Evolutionary conservation across 805 yeast genomes (phyloP).

Genomic region (Ogataea methanolica): DNA sequence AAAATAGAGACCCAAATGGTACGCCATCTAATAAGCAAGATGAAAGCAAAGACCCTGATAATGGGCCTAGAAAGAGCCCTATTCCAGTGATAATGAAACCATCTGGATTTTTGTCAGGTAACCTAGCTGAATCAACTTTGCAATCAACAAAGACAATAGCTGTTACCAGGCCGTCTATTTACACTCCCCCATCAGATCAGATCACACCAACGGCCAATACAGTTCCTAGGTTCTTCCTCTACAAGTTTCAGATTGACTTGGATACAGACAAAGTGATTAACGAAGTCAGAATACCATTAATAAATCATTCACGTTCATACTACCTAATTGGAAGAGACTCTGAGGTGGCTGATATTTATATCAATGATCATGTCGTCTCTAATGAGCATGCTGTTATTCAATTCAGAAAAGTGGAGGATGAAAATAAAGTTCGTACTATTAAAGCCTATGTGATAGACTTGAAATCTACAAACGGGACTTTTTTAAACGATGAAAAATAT

Average conservation of each 20-base stretch:
- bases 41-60: not conserved
- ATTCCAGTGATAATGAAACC: constrained; percentile 19
- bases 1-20: too few species aligned
- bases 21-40: too few species aligned
- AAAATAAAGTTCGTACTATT: not conserved
- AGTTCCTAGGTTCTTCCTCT: constrained; percentile 12
- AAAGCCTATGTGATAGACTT: constrained; percentile 24
- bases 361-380: constrained; percentile 20
- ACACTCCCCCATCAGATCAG: constrained; percentile 19
- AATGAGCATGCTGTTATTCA: constrained; percentile 28
- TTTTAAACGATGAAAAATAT: constrained; percentile 20
- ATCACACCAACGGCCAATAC: constrained; percentile 9
- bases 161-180: constrained; percentile 2
- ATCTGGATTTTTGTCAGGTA: constrained; percentile 11
- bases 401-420: constrained; percentile 12
- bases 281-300: constrained; percentile 15
- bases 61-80: constrained; percentile 3
- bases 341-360: constrained; percentile 14
- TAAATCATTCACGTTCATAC: constrained; percentile 19
- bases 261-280: constrained; percentile 3
- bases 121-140: not conserved
- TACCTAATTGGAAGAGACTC: constrained; percentile 23
- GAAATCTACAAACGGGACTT: constrained; percentile 28
- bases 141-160: not conserved
- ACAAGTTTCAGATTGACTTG: constrained; percentile 13